Evolutionary conservation across 2,329 filamentous ascomycete genomes (phyloP).

Genomic region (Talaromyces sp.): DNA sequence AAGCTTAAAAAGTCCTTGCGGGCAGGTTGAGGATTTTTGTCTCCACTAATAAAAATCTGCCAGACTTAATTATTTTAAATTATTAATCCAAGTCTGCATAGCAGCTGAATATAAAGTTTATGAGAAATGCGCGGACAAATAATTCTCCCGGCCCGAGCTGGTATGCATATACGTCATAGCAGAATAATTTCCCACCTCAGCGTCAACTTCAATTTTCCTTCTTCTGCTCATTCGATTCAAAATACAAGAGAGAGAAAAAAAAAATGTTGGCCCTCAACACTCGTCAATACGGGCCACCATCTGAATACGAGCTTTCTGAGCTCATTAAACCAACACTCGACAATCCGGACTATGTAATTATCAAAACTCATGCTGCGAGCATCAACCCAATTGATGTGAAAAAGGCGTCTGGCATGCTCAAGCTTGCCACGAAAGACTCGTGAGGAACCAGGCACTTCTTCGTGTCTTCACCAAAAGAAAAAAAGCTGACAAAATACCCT

Average conservation of each 20-base stretch:
- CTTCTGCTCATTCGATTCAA: not conserved
- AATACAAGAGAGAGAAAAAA: not conserved
- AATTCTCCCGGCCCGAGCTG: not conserved
- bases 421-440: constrained; percentile 27
- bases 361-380: constrained; percentile 36
- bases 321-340: constrained; percentile 14
- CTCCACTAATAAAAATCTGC: not conserved
- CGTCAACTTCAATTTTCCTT: not conserved
- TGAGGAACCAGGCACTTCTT: constrained; percentile 15
- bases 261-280: not conserved
- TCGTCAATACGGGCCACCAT: not conserved
- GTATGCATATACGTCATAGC: not conserved
- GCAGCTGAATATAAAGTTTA: not conserved
- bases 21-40: not conserved
- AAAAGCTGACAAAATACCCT: not conserved
- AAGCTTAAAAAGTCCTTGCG: not conserved
- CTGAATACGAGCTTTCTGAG: constrained; percentile 16
- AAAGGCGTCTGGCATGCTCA: constrained; percentile 33
- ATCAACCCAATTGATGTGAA: constrained; percentile 44
- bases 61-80: not conserved
- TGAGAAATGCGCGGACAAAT: not conserved
- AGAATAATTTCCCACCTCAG: not conserved
- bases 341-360: constrained; percentile 16
- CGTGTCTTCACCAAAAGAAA: not conserved
- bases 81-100: not conserved